phyloP scores from a whole-genome alignment of 2,329 filamentous ascomycete species.

The Colletotrichum sp. region DNA sequence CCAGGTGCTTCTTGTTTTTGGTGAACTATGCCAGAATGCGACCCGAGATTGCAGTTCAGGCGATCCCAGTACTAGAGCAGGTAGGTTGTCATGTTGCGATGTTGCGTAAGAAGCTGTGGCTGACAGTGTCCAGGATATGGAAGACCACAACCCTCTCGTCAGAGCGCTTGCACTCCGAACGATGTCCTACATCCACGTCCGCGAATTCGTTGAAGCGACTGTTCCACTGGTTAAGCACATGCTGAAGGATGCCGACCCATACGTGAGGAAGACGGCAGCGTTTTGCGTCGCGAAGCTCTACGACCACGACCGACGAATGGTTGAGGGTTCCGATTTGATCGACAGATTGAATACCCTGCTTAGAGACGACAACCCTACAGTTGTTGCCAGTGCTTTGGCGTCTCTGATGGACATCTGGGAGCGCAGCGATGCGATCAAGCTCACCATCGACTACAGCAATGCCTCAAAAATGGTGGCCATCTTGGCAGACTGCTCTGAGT shows the following conservation, averaged over 20 bases:
- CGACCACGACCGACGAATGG: constrained; percentile 90
- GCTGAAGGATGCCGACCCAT: constrained; percentile 87
- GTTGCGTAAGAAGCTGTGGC: neutral
- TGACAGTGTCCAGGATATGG: constrained; percentile 75
- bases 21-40: constrained; percentile 97
- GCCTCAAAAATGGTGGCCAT: constrained; percentile 99
- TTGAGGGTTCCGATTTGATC: constrained; percentile 91
- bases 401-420: constrained; percentile 98
- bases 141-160: constrained; percentile 89
- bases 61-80: constrained; percentile 83
- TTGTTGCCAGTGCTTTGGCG: constrained; percentile 92
- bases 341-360: constrained; percentile 89
- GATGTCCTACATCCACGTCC: constrained; percentile 96
- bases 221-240: constrained; percentile 83
- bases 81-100: constrained; percentile 50
- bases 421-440: constrained; percentile 93
- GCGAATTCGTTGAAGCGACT: constrained; percentile 92
- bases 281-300: constrained; percentile 98
- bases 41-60: constrained; percentile 91
- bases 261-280: constrained; percentile 96
- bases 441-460: constrained; percentile 97
- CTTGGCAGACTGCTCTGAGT: constrained; percentile 95
- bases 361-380: constrained; percentile 95
- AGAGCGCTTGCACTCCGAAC: constrained; percentile 91
- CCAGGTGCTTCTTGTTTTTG: constrained; percentile 94